These are phyloP conservation scores for Fusarium sp. DNA, from an alignment of 2,329 filamentous ascomycete species.

Conservation along the genomic window DNA sequence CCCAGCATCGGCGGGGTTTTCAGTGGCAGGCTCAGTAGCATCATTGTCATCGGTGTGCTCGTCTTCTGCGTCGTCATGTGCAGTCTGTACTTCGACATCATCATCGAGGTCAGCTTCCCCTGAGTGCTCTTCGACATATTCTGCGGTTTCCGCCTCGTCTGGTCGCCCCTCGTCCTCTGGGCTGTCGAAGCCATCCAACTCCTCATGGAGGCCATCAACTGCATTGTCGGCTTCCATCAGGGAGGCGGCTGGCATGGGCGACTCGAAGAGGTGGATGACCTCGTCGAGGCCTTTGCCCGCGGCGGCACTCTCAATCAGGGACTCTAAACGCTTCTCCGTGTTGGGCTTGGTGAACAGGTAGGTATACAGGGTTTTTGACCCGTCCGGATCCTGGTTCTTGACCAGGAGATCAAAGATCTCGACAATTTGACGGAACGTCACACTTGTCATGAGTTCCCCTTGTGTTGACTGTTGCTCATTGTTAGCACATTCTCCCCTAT, in stretches of 20 bases:
- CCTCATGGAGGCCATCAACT: constrained; percentile 34
- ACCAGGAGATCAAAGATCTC: constrained; percentile 56
- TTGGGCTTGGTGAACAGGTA: constrained; percentile 55
- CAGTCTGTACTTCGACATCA: not conserved
- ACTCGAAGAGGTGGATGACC: constrained; percentile 52
- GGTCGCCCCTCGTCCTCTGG: constrained; percentile 34
- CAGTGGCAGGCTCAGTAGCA: constrained; percentile 19
- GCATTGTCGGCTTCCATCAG: constrained; percentile 25
- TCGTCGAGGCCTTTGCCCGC: constrained; percentile 54
- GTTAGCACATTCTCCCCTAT: constrained; percentile 38
- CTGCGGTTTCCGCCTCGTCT: constrained; percentile 14
- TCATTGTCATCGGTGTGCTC: not conserved
- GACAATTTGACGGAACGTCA: constrained; percentile 55
- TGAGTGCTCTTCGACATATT: constrained; percentile 32
- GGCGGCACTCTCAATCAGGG: constrained; percentile 54
- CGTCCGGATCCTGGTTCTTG: constrained; percentile 56
- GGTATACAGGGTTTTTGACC: constrained; percentile 53
- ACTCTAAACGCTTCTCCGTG: constrained; percentile 52
- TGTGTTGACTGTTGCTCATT: constrained; percentile 46
- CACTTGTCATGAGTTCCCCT: constrained; percentile 47
- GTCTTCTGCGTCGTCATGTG: not conserved
- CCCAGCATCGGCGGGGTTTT: constrained; percentile 15
- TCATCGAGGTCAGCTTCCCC: constrained; percentile 23
- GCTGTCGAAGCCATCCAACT: constrained; percentile 41
- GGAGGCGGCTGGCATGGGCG: constrained; percentile 34